These are phyloP conservation scores for Fusarium sp. DNA, from an alignment of 2,329 filamentous ascomycete genomes.

Conservation along the genomic window DNA sequence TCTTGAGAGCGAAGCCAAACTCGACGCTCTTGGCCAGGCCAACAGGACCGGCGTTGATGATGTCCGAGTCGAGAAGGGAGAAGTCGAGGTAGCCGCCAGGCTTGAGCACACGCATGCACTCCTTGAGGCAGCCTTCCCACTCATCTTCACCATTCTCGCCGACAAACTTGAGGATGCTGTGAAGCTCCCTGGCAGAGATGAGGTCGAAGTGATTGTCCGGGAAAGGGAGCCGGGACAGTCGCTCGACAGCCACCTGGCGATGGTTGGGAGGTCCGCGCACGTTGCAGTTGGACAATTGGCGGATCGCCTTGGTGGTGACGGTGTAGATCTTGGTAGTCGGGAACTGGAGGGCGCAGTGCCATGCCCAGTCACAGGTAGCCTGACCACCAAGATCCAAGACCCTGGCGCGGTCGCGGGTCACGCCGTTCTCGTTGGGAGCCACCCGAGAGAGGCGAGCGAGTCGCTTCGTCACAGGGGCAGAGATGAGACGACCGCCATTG, in stretches of 20 bases:
- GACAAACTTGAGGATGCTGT: slow-evolving; percentile 79
- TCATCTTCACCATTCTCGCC: slow-evolving; percentile 77
- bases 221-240: slow-evolving; percentile 84
- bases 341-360: slow-evolving; percentile 88
- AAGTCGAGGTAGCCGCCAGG: slow-evolving; percentile 94
- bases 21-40: slow-evolving; percentile 86
- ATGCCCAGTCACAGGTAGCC: slow-evolving; percentile 90
- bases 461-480: slow-evolving; percentile 68
- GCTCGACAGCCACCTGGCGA: slow-evolving; percentile 78
- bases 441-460: slow-evolving; percentile 63
- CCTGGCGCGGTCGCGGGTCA: slow-evolving; percentile 62
- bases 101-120: slow-evolving; percentile 91
- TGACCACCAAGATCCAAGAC: slow-evolving; percentile 90
- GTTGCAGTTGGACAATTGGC: slow-evolving; percentile 74
- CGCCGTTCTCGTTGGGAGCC: slow-evolving; percentile 54
- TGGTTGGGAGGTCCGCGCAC: slow-evolving; percentile 88
- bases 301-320: slow-evolving; percentile 75
- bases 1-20: slow-evolving; percentile 89
- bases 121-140: slow-evolving; percentile 82
- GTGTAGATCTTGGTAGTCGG: slow-evolving; percentile 88
- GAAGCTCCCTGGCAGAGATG: slow-evolving; percentile 85
- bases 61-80: slow-evolving; percentile 85
- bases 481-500: slow-evolving; percentile 70
- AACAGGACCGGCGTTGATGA: slow-evolving; percentile 81
- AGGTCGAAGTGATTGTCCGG: slow-evolving; percentile 86